Base-by-base conservation (phyloP, 2,329 filamentous ascomycete genomes). In the Plenodomus tracheiphilus region DNA sequence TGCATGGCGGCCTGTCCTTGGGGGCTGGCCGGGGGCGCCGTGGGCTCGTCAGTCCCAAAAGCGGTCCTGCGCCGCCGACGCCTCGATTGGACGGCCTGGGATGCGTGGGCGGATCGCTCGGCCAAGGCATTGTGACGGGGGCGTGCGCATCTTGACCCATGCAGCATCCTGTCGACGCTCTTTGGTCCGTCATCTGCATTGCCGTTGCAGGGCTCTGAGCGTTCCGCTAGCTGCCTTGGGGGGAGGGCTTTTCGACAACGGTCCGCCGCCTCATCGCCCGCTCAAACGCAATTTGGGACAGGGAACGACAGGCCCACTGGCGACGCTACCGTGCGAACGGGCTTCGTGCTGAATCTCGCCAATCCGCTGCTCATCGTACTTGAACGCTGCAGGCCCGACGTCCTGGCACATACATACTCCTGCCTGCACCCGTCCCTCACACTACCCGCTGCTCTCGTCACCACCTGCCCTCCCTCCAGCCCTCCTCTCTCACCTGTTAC, bases 1-100 rank as follows among this genome's bases (percentile, higher is more conserved):
- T 68, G 70, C 70, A 72, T 65, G 59, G 59, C 58, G 57, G 64
- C 70, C 70, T 71, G 70, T 72, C 71, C 70, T 70, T 53, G 70
- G 60, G 54, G 48, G 41, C 46, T 43, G 42, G 46, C 56, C 49
- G 52, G 62, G 52, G 22, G 56, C 65, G 63, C 59, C 53, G 59
- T 41, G 37, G 19, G 46, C 47, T 41, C 35, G 49, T 54, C 56
- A 59, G 63, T 71, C 69, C 64, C 60, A 66, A 70, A 71, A 71
- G 60, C 61, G 69, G 59, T 66, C 61, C 59, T 70, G 65, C 67
- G 64, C 69, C 71, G 70, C 64, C 47, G 61, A 58, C 51, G 59
- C 64, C 67, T 68, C 69, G 65, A 71, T 71, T 71, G 62, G 59
- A 60, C 56, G 61, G 52, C 49, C 65, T 62, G 65, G 69, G 61